These are phyloP conservation scores for Chloropicon primus DNA, from an alignment of 139 green algal species.

Conservation along the genomic window DNA sequence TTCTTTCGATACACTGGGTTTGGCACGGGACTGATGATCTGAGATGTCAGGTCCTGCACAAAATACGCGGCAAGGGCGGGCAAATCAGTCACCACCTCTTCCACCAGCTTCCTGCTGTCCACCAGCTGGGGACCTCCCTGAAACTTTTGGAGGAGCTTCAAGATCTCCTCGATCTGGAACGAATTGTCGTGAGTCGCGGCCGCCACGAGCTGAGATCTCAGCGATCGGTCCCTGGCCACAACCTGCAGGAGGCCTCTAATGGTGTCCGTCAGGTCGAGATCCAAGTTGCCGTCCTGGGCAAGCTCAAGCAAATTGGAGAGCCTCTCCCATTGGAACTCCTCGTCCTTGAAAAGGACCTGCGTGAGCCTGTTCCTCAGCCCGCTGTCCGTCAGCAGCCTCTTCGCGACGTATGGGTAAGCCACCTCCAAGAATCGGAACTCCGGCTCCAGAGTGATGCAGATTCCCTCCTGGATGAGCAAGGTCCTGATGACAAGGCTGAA, in stretches of 20 bases:
- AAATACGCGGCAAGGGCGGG: background rate
- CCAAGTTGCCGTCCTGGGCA: conserved; percentile 44
- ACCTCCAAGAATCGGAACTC: conserved; percentile 93
- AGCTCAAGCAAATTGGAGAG: conserved; percentile 89
- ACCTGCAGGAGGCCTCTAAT: conserved; percentile 40
- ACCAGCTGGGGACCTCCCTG: background rate
- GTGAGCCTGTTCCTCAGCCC: conserved; percentile 74
- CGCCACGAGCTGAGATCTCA: background rate
- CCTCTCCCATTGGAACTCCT: conserved; percentile 83
- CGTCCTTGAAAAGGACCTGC: conserved; percentile 73
- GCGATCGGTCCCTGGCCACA: background rate
- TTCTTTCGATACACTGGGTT: background rate
- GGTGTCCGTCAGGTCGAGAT: conserved; percentile 81
- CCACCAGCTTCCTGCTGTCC: background rate
- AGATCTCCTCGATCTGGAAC: background rate
- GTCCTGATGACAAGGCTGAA: conserved; percentile 92
- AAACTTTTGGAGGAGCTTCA: background rate
- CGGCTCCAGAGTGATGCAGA: conserved; percentile 93
- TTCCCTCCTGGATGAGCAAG: conserved; percentile 84
- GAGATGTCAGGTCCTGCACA: background rate
- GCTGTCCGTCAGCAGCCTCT: conserved; percentile 85
- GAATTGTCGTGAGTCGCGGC: background rate
- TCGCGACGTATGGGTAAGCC: conserved; percentile 89
- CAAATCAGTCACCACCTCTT: background rate
- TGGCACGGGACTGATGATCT: background rate